Evolutionary conservation across 441 rosid genomes (phyloP), one percentile per base, ranked within the genome.

Genomic region (Croton setiger): DNA sequence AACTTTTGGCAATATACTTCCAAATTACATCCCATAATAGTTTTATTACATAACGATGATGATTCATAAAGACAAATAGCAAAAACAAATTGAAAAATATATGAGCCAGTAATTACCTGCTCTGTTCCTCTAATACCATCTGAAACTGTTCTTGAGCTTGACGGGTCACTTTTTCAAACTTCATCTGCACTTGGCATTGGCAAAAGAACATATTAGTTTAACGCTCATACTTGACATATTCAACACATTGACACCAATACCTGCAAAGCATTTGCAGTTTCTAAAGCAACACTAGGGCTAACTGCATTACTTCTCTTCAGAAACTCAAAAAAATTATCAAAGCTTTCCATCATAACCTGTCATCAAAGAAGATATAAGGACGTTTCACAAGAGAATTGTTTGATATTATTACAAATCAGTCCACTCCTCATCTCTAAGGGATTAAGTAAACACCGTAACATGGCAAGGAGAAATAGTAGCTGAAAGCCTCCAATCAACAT

Each of bases 261-360:
- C 99, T 96, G 99, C 84, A 96, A 83, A 60, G 86, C 99, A 81
- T 93, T 86, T 63, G 99, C 98, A 78, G 99, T 96, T 85, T 96
- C 99, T 80, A 86, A 72, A 36, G 97, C 94, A 82, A 91, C 88
- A 71, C 88, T 83, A 69, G 99, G 99, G 76, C 99, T 96, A 65
- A 96, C 87, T 48, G 98, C 98, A 77, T 81, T 93, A 77, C 99
- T 96, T 76, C 99, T 86, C 90, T 84, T 91, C 78, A 96, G 79
- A 82, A 96, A 93, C 78, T 91, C 99, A 73, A 88, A 79, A 74
- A 89, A 82, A n/a, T 91, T 91, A 85, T 89, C 97, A 81, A 75
- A 88, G 78, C 99, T 96, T 82, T 87, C 96, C 83, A 83, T 85
- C 82, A 89, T 82, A 75, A 96, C 86, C 99, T 96, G 81, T 78